phyloP scores from a whole-genome alignment of 2,329 filamentous ascomycete genomes.

The Chaetomiaceae sp. region DNA sequence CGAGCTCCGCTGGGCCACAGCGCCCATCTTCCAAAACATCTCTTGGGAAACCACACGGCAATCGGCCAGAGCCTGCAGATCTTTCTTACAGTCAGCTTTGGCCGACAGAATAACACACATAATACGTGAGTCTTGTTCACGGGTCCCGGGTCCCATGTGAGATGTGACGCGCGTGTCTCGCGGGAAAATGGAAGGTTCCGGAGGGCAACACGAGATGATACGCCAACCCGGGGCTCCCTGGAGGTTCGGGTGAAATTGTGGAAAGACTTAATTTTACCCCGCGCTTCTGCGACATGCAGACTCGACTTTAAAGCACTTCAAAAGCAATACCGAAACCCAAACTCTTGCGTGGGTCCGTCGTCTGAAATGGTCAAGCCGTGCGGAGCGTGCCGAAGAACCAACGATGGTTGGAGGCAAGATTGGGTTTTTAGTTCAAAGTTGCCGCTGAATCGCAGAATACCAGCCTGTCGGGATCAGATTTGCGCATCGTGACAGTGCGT shows the following conservation, averaged over 20 bases:
- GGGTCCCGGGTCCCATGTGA: too few relatives aligned
- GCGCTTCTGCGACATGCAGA: slow-evolving; percentile 7
- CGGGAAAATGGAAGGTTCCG: slow-evolving; percentile 12
- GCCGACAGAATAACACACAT: too few relatives aligned
- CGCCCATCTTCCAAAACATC: too few relatives aligned
- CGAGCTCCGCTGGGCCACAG: too few relatives aligned
- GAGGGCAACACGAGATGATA: not conserved
- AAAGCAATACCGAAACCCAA: not conserved
- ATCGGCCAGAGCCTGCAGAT: not conserved
- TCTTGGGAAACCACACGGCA: too few relatives aligned
- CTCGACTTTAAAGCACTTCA: not conserved
- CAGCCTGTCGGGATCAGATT: slow-evolving; percentile 5
- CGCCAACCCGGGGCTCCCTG: not conserved
- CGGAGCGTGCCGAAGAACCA: slow-evolving; percentile 1
- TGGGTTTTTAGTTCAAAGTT: too few relatives aligned
- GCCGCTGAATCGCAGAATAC: not conserved
- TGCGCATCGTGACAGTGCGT: not conserved
- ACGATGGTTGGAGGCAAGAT: too few relatives aligned
- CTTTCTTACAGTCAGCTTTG: too few relatives aligned
- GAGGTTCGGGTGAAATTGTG: not conserved
- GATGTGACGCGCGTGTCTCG: slow-evolving; percentile 16
- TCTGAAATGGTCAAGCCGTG: not conserved
- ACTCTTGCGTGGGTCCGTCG: not conserved
- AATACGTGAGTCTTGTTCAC: too few relatives aligned
- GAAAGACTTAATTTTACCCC: slow-evolving; percentile 11